Percentiles rank a stretch among this genome's conserved stretches.
Evolutionary conservation across 176 grass and related monocot species (phyloP).

Genomic region (Saccharum officinarum): DNA sequence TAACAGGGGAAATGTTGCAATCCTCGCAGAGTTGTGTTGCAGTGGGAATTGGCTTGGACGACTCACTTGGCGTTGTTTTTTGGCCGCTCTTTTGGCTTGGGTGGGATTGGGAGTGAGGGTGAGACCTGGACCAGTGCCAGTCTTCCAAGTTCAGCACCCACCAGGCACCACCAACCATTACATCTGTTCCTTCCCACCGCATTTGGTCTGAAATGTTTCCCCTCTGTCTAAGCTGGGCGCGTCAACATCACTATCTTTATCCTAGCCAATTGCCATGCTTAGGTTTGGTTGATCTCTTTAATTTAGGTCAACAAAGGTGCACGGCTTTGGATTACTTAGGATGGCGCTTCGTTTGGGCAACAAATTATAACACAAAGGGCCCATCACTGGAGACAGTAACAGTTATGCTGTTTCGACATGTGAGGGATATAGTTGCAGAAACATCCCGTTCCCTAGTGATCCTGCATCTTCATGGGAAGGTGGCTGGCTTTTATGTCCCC

Average conservation of each 20-base stretch:
- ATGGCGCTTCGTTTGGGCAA: not conserved
- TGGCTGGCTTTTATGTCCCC: slow-evolving; percentile 4
- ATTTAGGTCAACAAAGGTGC: slow-evolving; percentile 3
- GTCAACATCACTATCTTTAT: slow-evolving; percentile 27
- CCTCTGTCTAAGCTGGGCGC: not conserved
- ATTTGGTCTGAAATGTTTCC: slow-evolving; percentile 21
- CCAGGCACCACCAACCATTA: slow-evolving; percentile 37
- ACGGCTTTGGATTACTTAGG: not conserved
- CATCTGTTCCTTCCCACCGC: slow-evolving; percentile 16
- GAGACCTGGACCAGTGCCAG: slow-evolving; percentile 38
- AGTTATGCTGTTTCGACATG: slow-evolving; percentile 21
- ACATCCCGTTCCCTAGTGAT: slow-evolving; percentile 4
- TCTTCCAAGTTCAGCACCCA: slow-evolving; percentile 36
- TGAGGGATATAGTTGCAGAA: slow-evolving; percentile 20
- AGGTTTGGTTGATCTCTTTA: slow-evolving; percentile 15
- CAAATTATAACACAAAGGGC: slow-evolving; percentile 22
- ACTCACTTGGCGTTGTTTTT: slow-evolving; percentile 19
- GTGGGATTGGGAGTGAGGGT: not conserved
- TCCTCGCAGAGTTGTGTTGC: slow-evolving; percentile 13
- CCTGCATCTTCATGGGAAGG: not conserved
- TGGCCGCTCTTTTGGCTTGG: slow-evolving; percentile 28
- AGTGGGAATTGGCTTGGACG: slow-evolving; percentile 30
- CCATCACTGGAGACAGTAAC: slow-evolving; percentile 22
- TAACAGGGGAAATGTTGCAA: slow-evolving; percentile 3
- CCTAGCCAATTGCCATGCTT: slow-evolving; percentile 14